Conservation (phyloP, 2,329 filamentous ascomycete genomes). For the Metarhizium guizhouense region DNA sequence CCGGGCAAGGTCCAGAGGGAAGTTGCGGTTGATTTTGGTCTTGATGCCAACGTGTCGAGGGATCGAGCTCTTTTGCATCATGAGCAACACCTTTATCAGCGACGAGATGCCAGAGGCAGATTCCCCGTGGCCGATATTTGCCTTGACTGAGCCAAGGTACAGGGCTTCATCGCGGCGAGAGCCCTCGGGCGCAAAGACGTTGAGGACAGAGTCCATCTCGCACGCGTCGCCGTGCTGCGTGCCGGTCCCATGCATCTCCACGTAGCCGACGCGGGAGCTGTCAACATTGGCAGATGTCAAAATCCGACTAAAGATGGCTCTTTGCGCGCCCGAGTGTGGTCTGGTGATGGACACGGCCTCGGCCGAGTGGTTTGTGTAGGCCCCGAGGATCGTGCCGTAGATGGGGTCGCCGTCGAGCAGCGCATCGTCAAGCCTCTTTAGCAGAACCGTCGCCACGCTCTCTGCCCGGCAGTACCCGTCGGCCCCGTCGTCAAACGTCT, state of each 20-base stretch:
- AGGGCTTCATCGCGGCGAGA: slow-evolving; percentile 41
- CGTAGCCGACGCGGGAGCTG: slow-evolving; percentile 68
- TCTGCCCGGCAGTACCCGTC: slow-evolving; percentile 80
- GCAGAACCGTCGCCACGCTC: slow-evolving; percentile 61
- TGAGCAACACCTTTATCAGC: slow-evolving; percentile 39
- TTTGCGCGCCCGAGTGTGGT: slow-evolving; percentile 69
- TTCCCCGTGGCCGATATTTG: slow-evolving; percentile 42
- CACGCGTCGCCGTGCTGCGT: slow-evolving; percentile 79
- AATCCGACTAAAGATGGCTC: slow-evolving; percentile 55
- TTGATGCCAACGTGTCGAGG: slow-evolving; percentile 47
- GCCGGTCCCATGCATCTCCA: slow-evolving; percentile 88
- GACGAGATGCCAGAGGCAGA: slow-evolving; percentile 31
- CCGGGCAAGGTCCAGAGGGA: slow-evolving; percentile 28
- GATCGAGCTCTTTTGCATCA: slow-evolving; percentile 38
- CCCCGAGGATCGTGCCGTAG: slow-evolving; percentile 64
- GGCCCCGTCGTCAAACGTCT: slow-evolving; percentile 71
- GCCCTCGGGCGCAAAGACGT: slow-evolving; percentile 34
- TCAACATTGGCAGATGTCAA: slow-evolving; percentile 62
- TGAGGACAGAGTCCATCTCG: slow-evolving; percentile 71
- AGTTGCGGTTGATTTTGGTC: slow-evolving; percentile 32
- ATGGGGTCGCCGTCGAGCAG: slow-evolving; percentile 66
- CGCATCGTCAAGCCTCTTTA: slow-evolving; percentile 74
- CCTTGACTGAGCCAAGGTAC: slow-evolving; percentile 52
- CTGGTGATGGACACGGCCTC: slow-evolving; percentile 77
- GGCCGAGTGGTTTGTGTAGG: slow-evolving; percentile 74